Percentiles rank a stretch among this genome's conserved stretches.
Conservation (phyloP, 805 yeast species). For the Tetrapisispora phaffii region DNA sequence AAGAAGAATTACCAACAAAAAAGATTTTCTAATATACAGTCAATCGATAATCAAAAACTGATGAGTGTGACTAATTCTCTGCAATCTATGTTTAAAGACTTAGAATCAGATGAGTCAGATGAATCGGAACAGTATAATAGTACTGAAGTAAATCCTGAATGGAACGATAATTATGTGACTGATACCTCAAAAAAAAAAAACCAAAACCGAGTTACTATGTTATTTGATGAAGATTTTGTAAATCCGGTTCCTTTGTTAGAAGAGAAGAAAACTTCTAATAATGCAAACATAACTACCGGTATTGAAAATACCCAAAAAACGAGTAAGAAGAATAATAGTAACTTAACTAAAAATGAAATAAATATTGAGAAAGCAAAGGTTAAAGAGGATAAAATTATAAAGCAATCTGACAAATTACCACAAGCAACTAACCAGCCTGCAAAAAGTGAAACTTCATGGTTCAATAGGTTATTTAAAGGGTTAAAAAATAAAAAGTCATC, state of each 20-base stretch:
- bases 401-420: neutral
- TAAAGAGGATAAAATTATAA: neutral
- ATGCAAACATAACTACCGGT: neutral
- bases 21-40: constrained; percentile 16
- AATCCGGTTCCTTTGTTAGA: neutral
- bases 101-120: constrained; percentile 18
- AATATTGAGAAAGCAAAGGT: neutral
- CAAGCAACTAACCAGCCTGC: neutral
- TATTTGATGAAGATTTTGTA: constrained; percentile 21
- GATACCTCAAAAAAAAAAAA: neutral
- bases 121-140: neutral
- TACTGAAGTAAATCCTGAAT: constrained; percentile 2
- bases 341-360: neutral
- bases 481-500: constrained; percentile 8
- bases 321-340: neutral
- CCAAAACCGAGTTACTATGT: constrained; percentile 22
- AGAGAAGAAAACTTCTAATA: neutral
- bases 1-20: constrained; percentile 12
- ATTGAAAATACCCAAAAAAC: neutral
- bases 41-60: constrained; percentile 4
- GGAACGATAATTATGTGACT: neutral
- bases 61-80: constrained; percentile 16
- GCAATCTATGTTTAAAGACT: constrained; percentile 26
- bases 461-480: constrained; percentile 18
- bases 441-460: constrained; percentile 13